phyloP scores from a whole-genome alignment of 257 asterid genomes.

The Solanum medicagineum region DNA sequence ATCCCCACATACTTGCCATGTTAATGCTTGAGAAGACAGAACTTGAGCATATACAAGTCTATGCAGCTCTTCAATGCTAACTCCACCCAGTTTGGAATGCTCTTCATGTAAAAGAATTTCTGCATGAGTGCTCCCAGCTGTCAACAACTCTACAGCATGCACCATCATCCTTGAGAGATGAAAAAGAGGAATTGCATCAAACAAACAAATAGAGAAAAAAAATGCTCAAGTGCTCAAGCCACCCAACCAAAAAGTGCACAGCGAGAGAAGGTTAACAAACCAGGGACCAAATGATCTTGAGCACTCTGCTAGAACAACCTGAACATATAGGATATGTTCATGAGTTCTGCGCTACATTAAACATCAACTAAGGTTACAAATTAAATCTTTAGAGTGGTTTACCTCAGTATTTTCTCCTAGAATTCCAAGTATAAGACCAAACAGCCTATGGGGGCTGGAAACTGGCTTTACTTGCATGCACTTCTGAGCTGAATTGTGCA shows the following conservation, averaged over 20 bases:
- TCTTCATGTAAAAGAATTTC: conserved; percentile 57
- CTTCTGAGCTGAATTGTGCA: conserved; percentile 76
- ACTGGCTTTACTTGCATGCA: conserved; percentile 70
- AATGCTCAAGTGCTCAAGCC: not conserved
- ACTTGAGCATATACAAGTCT: conserved; percentile 82
- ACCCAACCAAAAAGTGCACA: not conserved
- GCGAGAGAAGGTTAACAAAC: conserved; percentile 28
- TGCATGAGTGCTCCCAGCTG: conserved; percentile 76
- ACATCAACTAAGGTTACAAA: not conserved
- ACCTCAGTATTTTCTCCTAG: conserved; percentile 87
- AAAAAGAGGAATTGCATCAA: not conserved
- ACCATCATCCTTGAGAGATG: conserved; percentile 56
- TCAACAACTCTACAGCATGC: conserved; percentile 79
- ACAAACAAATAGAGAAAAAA: not conserved
- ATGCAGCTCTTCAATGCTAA: conserved; percentile 87
- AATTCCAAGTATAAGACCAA: conserved; percentile 66
- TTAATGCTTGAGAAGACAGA: conserved; percentile 79
- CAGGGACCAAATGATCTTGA: conserved; percentile 95
- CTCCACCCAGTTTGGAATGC: conserved; percentile 59
- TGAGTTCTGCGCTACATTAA: not conserved
- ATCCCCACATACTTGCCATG: conserved; percentile 74
- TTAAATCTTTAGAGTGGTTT: not conserved
- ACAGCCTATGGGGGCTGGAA: conserved; percentile 59
- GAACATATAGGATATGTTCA: conserved; percentile 8
- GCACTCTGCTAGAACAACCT: conserved; percentile 90